A percentile compares a stretch with the other conserved stretches of the same genome.
phyloP scores from a whole-genome alignment of 768 basidiomycete species.

The Pleurotus djamor region DNA sequence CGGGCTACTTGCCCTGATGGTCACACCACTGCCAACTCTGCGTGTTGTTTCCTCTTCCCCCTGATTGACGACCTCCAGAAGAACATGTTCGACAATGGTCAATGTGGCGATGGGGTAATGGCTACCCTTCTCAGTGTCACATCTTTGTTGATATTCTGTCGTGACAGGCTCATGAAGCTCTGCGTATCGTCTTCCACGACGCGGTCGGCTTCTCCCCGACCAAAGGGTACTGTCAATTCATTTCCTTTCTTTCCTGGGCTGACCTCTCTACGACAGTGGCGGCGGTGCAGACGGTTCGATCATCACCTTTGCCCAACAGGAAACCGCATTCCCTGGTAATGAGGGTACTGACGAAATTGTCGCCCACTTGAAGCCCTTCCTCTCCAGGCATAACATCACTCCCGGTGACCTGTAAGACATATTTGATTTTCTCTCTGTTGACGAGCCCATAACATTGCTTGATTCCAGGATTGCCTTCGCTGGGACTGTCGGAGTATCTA shows the following conservation, averaged over 20 bases:
- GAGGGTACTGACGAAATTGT: conserved; percentile 40
- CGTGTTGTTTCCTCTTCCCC: conserved; percentile 22
- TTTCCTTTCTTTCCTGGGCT: neutral
- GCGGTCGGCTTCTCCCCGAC: conserved; percentile 38
- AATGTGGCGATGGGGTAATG: conserved; percentile 24
- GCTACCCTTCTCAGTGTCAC: neutral
- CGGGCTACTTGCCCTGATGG: conserved; percentile 26
- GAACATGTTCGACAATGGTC: conserved; percentile 23
- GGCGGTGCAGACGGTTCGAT: conserved; percentile 53
- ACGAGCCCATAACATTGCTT: neutral
- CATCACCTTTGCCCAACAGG: conserved; percentile 39
- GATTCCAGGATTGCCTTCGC: conserved; percentile 40
- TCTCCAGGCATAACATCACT: conserved; percentile 29
- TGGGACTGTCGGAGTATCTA: conserved; percentile 35
- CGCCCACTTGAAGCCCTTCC: conserved; percentile 28
- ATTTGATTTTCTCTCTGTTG: neutral
- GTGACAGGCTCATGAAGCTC: conserved; percentile 21
- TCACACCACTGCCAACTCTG: conserved; percentile 21
- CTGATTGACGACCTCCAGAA: conserved; percentile 17
- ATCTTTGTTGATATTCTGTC: neutral
- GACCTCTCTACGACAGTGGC: conserved; percentile 19
- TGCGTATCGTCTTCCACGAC: conserved; percentile 37
- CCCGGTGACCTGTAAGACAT: conserved; percentile 43
- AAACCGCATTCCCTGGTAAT: conserved; percentile 40
- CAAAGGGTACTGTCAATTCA: conserved; percentile 10